These are phyloP conservation scores for Pisolithus albus DNA, from an alignment of 768 basidiomycete species.

Conservation along the genomic window DNA sequence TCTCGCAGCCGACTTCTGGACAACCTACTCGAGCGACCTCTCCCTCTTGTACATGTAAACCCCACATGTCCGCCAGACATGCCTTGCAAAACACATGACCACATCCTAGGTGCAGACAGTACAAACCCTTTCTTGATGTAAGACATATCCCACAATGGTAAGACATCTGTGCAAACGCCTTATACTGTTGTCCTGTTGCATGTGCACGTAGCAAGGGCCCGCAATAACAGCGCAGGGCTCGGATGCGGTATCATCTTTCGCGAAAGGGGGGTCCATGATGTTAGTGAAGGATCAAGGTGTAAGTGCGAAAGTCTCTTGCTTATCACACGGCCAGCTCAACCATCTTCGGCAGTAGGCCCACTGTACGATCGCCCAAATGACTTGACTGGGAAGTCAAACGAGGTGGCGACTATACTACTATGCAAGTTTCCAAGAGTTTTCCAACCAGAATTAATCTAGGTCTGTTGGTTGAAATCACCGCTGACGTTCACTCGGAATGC, in stretches of 20 bases:
- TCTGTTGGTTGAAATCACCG: too few relatives aligned
- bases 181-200: conserved; percentile 40
- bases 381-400: too few relatives aligned
- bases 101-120: conserved; percentile 66
- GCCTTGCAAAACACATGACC: conserved; percentile 77
- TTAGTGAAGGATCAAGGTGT: too few relatives aligned
- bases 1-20: conserved; percentile 76
- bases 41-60: conserved; percentile 72
- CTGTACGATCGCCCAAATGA: too few relatives aligned
- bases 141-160: conserved; percentile 77
- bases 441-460: too few relatives aligned
- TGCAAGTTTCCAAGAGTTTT: too few relatives aligned
- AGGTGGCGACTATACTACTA: too few relatives aligned
- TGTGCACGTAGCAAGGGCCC: conserved; percentile 42
- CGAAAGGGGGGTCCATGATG: too few relatives aligned
- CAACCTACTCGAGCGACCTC: conserved; percentile 71
- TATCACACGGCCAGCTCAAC: too few relatives aligned
- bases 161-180: conserved; percentile 54
- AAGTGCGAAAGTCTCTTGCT: too few relatives aligned
- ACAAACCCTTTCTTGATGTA: conserved; percentile 62
- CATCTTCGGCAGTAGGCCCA: too few relatives aligned
- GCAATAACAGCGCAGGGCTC: conserved; percentile 46
- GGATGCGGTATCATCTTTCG: conserved; percentile 45
- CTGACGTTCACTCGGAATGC: too few relatives aligned
- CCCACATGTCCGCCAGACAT: conserved; percentile 80